Percentiles rank a stretch among this genome's conserved stretches.
Conservation (phyloP, 2,329 filamentous ascomycete genomes). For the Grosmannia clavigera region DNA sequence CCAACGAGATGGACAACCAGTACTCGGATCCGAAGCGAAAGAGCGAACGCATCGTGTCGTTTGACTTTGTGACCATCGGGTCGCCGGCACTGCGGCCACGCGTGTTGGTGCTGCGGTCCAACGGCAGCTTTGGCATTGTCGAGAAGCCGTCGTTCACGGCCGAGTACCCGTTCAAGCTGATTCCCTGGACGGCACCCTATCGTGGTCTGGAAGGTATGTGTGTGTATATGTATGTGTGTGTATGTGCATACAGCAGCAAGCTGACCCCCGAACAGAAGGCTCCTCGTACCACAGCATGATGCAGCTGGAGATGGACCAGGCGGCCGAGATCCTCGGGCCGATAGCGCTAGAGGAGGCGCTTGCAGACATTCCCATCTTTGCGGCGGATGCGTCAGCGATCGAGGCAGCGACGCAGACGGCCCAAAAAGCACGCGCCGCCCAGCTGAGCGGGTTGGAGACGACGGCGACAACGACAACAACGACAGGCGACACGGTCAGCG, state of each 20-base stretch:
- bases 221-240: too few relatives aligned
- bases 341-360: constrained; percentile 41
- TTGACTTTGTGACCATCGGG: constrained; percentile 52
- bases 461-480: constrained; percentile 15
- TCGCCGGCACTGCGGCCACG: constrained; percentile 43
- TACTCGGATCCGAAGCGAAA: constrained; percentile 39
- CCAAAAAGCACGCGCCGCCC: constrained; percentile 19
- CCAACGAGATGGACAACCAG: constrained; percentile 49
- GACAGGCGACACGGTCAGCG: constrained; percentile 20
- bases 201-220: constrained; percentile 37
- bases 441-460: constrained; percentile 16
- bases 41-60: constrained; percentile 51
- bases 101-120: constrained; percentile 47
- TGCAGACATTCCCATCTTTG: constrained; percentile 44
- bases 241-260: too few relatives aligned
- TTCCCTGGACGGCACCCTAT: constrained; percentile 48
- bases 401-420: constrained; percentile 28
- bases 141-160: constrained; percentile 47
- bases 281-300: constrained; percentile 42
- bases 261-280: constrained; percentile 22
- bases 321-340: constrained; percentile 39
- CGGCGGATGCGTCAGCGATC: constrained; percentile 33
- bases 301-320: constrained; percentile 44
- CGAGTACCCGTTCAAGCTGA: constrained; percentile 45
- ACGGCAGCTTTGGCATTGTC: constrained; percentile 48